These are phyloP conservation scores for Ascochyta rabiei DNA, from an alignment of 2,329 filamentous ascomycete genomes.

Conservation along the genomic window DNA sequence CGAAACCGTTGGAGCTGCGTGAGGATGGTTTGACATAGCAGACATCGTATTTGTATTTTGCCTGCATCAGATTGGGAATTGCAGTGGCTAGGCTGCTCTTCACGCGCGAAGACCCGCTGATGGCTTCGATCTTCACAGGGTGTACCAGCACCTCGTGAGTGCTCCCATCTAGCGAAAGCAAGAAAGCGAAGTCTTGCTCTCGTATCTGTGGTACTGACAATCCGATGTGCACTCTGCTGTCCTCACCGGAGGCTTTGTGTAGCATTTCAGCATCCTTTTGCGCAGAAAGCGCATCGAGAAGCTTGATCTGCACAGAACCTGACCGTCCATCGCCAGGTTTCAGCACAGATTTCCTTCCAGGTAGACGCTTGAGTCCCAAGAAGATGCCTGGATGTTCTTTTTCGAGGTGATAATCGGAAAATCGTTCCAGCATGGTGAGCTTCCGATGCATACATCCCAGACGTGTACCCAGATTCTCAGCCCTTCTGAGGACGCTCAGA, in stretches of 20 bases:
- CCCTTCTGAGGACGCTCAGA: constrained; percentile 23
- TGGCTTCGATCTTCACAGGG: constrained; percentile 10
- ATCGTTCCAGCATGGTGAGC: constrained; percentile 29
- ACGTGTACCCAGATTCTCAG: constrained; percentile 25
- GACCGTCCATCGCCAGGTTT: constrained; percentile 20
- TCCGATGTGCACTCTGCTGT: constrained; percentile 30
- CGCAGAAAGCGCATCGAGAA: constrained; percentile 27
- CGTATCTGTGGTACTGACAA: constrained; percentile 34
- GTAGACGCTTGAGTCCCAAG: constrained; percentile 26
- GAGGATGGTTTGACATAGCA: constrained; percentile 30
- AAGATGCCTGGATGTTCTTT: constrained; percentile 35
- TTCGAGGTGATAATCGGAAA: constrained; percentile 32
- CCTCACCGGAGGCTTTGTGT: constrained; percentile 21
- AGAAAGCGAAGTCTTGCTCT: constrained; percentile 36
- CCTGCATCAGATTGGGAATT: constrained; percentile 19
- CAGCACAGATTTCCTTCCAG: constrained; percentile 27
- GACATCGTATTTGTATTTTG: constrained; percentile 5
- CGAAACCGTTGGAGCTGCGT: constrained; percentile 26
- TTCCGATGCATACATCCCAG: constrained; percentile 28
- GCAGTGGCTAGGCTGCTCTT: neutral
- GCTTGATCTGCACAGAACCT: constrained; percentile 19
- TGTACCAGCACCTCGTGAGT: constrained; percentile 33
- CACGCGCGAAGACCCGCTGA: neutral
- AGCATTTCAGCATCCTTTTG: constrained; percentile 37
- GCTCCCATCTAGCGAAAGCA: constrained; percentile 20